Evolutionary conservation across 2,329 filamentous ascomycete genomes (phyloP), one percentile per base, ranked within the genome.

Genomic region (Xylaria sp.): DNA sequence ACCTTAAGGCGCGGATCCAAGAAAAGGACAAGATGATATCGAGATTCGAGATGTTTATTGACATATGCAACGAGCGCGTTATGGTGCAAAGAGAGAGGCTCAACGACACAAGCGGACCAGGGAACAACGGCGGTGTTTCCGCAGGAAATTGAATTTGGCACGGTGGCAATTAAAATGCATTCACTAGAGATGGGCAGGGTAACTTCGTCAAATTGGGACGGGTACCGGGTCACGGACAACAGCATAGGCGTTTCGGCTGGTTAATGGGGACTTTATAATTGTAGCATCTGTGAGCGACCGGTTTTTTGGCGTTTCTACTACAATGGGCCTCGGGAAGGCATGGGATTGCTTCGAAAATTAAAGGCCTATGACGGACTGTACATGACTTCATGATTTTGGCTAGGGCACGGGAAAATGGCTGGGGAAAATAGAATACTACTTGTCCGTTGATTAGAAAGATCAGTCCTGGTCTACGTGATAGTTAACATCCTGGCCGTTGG

Each of bases 31-130:
- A 82, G 69, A 81, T 84, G 61, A 89, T 89, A 57, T 75, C 81
- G 63, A 86, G 84, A 70, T 89, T 88, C 67, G 86, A 89, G 74
- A 87, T 87, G 82, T 89, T 89, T 55, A 88, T 89, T 69, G 87
- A 89, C 73, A 87, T 89, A 56, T 89, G 86, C 72, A 89, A 89
- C 68, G 81, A 87, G 71, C 78, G 87, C 51, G 86, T 89, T 63
- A 89, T 89, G 79, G 79, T 87, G 54, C 85, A 87, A 72, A 78
- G 85, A 52, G 83, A 86, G 69, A 79, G 83, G 63, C 76, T 88
- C 13, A 72, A 72, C 49, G 73, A 74, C 41, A 68, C 68, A 74
- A 74, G 71, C 58, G 70, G 54, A 31, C 62, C 58, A 17, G 52
- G 54, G 27, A 60, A 72, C 63, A 64, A 60, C 48, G 67, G 63